Evolutionary conservation across 345 rosid species (phyloP).

Genomic region (Citrus mangshanensis): DNA sequence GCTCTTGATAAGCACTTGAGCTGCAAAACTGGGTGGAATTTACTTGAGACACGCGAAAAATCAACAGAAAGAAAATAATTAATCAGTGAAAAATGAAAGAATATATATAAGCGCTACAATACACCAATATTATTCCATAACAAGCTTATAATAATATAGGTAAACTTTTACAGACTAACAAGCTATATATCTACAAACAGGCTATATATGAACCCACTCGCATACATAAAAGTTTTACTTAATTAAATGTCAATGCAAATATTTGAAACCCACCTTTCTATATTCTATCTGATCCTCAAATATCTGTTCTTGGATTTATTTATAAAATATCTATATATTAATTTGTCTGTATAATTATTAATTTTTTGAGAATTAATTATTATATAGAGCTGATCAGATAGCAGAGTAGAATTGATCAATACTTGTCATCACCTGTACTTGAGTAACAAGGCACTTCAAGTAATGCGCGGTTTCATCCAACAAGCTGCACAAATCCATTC

Average conservation of each 20-base stretch:
- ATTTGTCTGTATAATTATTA: background rate
- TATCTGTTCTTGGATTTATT: background rate
- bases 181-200: background rate
- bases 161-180: background rate
- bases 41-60: background rate
- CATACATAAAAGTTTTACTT: no score
- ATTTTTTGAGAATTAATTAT: no score
- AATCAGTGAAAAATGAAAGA: background rate
- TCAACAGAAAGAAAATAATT: background rate
- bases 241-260: no score
- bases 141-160: background rate
- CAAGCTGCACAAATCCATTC: constrained; percentile 43
- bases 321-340: background rate
- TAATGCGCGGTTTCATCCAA: constrained; percentile 62
- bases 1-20: background rate
- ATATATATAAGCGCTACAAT: background rate
- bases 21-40: constrained; percentile 5
- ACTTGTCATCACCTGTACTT: constrained; percentile 58
- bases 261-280: no score
- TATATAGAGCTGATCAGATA: constrained; percentile 11
- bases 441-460: constrained; percentile 46
- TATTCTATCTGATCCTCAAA: no score
- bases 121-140: background rate
- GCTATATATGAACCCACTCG: background rate
- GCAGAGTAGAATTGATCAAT: constrained; percentile 36